Evolutionary conservation across 2,329 filamentous ascomycete species (phyloP), one percentile per base, ranked within the genome.

Genomic region (Penicillium thymicola): DNA sequence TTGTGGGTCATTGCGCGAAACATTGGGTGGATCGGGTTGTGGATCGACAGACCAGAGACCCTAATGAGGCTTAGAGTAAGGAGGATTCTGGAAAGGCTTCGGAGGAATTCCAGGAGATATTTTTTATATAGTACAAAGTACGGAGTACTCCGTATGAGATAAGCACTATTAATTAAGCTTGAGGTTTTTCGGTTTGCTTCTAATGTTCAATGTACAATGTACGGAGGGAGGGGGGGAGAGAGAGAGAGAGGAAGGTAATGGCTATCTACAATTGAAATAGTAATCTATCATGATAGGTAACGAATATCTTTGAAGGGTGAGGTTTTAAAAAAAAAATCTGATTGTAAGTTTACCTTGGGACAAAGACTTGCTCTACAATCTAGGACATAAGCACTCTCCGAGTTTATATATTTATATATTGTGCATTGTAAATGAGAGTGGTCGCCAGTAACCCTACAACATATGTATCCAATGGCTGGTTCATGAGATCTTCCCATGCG

Each of bases 1-100:
- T n/a, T 41, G 55, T 60, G 63, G 65, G 55, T 47, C 59, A 51
- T 42, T 37, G 64, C 55, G 47, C 65, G 65, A 67, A 67, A 67
- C 65, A 60, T 59, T 59, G 58, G 43, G 47, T 60, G 57, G 62
- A 63, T 55, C 51, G 51, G 51, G 54, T 60, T 44, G 47, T 47
- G 55, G 65, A 68, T 63, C 64, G 64, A 53, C 65, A 57, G 47
- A 11, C 32, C 41, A 27, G 47, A 32, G 27, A 32, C 36, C 50
- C 28, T 5, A 58, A 62, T 16, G 14, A 36, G 50, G 45, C 49
- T 25, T 41, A 48, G 48, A 55, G 41, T 32, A 54, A 49, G 46
- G 49, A 28, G 23, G 8, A 16, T 50, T 50, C 27, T 36, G 14
- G 49, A 51, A 51, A 36, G 21, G 11, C 47, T 28, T 25, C 28